These are phyloP conservation scores for Aspergillus avenaceus DNA, from an alignment of 495 filamentous ascomycete genomes.

Conservation along the genomic window DNA sequence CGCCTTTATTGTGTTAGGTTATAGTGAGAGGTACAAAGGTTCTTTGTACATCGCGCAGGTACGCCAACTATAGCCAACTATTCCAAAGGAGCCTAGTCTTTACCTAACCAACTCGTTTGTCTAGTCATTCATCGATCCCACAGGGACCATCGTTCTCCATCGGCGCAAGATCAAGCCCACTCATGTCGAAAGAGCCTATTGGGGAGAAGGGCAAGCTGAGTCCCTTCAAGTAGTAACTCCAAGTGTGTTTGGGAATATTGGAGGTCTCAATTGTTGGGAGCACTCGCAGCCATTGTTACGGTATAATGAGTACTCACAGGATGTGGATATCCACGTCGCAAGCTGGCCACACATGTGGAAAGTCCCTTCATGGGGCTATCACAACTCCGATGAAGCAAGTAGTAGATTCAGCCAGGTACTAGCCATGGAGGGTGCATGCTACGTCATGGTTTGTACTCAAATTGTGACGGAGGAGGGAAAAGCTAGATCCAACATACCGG, in stretches of 20 bases:
- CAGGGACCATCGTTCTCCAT: constrained; percentile 39
- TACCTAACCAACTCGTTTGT: background rate
- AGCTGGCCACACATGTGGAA: constrained; percentile 19
- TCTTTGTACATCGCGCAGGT: constrained; percentile 51
- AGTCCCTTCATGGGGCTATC: constrained; percentile 14
- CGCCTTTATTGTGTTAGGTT: constrained; percentile 40
- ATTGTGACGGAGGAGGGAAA: background rate
- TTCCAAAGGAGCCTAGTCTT: too few relatives aligned
- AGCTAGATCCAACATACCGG: background rate
- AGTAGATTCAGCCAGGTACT: constrained; percentile 8
- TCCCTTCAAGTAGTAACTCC: constrained; percentile 24
- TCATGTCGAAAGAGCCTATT: constrained; percentile 54
- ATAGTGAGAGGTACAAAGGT: constrained; percentile 40
- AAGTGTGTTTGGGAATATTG: constrained; percentile 18
- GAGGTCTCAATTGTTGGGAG: constrained; percentile 29
- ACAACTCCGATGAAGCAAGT: constrained; percentile 17
- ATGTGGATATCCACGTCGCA: constrained; percentile 34
- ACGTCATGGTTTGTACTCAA: constrained; percentile 8
- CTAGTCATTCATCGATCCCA: constrained; percentile 38
- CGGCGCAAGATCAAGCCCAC: constrained; percentile 59
- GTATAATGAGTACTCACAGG: constrained; percentile 28
- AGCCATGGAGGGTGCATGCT: constrained; percentile 23
- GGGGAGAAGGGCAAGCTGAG: constrained; percentile 40
- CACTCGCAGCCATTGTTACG: constrained; percentile 30
- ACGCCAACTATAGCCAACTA: too few relatives aligned